These are phyloP conservation scores for Leishmania turanica DNA, from an alignment of 208 protist genomes.

Conservation along the genomic window DNA sequence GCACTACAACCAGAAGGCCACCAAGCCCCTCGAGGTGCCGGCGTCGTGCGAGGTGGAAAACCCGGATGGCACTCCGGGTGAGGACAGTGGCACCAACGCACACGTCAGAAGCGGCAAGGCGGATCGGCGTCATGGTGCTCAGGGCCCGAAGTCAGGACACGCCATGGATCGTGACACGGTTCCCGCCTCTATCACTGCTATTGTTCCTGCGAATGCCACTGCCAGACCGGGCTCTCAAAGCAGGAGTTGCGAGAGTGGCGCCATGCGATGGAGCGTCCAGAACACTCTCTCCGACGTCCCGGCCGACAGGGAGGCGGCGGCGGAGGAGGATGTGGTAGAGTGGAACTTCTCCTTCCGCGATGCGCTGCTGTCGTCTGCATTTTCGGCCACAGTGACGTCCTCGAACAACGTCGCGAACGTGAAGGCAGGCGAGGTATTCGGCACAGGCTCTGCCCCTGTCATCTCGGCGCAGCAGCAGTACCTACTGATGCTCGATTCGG, in stretches of 20 bases:
- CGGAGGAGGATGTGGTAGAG: slow-evolving; percentile 1
- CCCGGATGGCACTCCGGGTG: slow-evolving; percentile 21
- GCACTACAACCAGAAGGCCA: slow-evolving; percentile 54
- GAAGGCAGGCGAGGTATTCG: neutral
- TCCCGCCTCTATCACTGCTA: neutral
- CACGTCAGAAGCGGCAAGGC: neutral
- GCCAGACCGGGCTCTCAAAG: neutral
- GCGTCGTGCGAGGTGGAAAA: slow-evolving; percentile 32
- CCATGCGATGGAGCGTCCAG: neutral
- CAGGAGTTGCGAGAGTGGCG: neutral
- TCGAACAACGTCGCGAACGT: neutral
- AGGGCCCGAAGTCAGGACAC: neutral
- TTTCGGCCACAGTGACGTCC: neutral
- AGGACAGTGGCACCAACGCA: slow-evolving; percentile 7
- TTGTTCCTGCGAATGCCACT: neutral
- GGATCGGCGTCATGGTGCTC: neutral
- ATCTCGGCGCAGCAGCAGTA: slow-evolving; percentile 15
- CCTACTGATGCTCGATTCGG: slow-evolving; percentile 9
- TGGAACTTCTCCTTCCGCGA: slow-evolving; percentile 32
- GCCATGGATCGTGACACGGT: neutral
- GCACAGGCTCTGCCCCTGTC: neutral
- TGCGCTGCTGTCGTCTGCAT: neutral
- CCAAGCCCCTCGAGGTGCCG: slow-evolving; percentile 38
- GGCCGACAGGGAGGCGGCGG: neutral
- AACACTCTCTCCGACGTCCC: neutral